phyloP scores from a whole-genome alignment of 805 yeast species.

The Naumovozyma baii region DNA sequence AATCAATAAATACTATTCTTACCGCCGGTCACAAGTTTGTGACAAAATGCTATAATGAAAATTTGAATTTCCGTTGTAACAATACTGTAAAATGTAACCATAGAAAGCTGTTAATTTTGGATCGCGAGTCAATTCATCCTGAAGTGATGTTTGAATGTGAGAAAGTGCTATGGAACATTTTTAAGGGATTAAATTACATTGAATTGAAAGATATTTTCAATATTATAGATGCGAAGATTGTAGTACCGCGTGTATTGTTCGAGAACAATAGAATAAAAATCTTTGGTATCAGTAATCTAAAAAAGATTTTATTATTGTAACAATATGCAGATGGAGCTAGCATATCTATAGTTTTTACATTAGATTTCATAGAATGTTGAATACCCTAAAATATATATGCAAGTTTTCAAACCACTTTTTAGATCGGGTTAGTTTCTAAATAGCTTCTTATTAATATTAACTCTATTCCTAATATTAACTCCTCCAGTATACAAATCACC shows the following conservation, averaged over 20 bases:
- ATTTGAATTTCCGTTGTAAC: slow-evolving; percentile 1
- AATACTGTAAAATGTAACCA: not conserved
- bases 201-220: slow-evolving; percentile 8
- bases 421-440: not conserved
- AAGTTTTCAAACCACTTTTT: not conserved
- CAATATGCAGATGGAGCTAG: too few species aligned
- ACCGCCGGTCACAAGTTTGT: not conserved
- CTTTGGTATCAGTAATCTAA: not conserved
- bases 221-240: slow-evolving; percentile 4
- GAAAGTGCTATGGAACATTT: slow-evolving; percentile 8
- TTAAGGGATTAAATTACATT: slow-evolving; percentile 9
- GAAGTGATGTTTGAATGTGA: slow-evolving; percentile 3
- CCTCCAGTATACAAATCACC: slow-evolving; percentile 2
- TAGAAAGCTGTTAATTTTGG: slow-evolving; percentile 1
- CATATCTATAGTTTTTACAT: too few species aligned
- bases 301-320: slow-evolving; percentile 1
- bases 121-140: not conserved
- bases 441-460: not conserved
- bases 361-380: too few species aligned
- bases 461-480: not conserved
- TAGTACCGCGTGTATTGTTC: slow-evolving; percentile 15
- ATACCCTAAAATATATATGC: too few species aligned
- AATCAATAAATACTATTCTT: not conserved
- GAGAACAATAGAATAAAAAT: slow-evolving; percentile 10
- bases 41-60: not conserved